Percentiles rank a stretch among this genome's conserved stretches.
Evolutionary conservation across 257 asterid species (phyloP).

Genomic region (Thymus quinquecostatus): DNA sequence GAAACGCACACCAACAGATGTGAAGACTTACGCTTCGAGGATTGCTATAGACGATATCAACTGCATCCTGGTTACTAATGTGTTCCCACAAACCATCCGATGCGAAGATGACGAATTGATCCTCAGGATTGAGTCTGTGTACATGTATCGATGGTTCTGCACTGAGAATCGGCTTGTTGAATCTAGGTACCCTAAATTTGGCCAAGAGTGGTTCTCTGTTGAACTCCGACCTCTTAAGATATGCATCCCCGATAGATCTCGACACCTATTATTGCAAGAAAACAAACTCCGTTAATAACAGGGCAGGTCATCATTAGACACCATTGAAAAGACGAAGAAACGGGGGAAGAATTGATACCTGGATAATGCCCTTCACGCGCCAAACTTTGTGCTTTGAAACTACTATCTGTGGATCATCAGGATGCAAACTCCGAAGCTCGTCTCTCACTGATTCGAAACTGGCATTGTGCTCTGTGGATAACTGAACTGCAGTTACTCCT

Average conservation of each 20-base stretch:
- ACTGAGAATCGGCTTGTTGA: conserved; percentile 68
- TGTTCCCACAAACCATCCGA: conserved; percentile 99
- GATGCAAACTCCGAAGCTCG: conserved; percentile 73
- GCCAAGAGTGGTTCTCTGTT: conserved; percentile 74
- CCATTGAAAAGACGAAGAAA: background rate
- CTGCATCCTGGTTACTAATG: conserved; percentile 92
- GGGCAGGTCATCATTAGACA: background rate
- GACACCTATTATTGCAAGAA: conserved; percentile 58
- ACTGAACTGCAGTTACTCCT: conserved; percentile 67
- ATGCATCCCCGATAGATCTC: conserved; percentile 93
- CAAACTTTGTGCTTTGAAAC: conserved; percentile 86
- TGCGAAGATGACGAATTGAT: conserved; percentile 81
- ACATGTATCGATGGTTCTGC: conserved; percentile 80
- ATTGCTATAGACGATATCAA: conserved; percentile 67
- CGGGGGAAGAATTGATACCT: conserved; percentile 46
- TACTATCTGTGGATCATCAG: conserved; percentile 82
- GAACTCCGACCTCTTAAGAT: conserved; percentile 84
- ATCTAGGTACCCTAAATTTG: conserved; percentile 67
- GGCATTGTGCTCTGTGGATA: conserved; percentile 90
- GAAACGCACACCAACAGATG: background rate
- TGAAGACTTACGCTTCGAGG: conserved; percentile 61
- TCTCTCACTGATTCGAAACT: conserved; percentile 70
- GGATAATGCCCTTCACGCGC: conserved; percentile 97
- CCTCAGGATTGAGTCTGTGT: conserved; percentile 65
- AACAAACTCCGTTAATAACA: conserved; percentile 3